phyloP scores from a whole-genome alignment of 768 basidiomycete genomes.

The Tylopilus balloui region DNA sequence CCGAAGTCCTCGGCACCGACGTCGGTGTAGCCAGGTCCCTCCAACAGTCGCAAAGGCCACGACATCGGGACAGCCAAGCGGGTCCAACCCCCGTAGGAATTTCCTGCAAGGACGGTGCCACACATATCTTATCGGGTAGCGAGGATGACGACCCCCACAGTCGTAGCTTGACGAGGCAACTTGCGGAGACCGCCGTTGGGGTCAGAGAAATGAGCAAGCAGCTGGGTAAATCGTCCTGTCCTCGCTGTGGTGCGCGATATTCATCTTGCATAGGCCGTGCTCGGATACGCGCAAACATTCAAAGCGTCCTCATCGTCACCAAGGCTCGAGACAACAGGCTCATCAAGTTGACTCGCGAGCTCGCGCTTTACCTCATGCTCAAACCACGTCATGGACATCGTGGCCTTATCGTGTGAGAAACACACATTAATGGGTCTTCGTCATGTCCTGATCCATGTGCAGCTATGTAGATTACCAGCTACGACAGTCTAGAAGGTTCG shows the following conservation, averaged over 20 bases:
- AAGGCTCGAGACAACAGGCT: conserved; percentile 97
- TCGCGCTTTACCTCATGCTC: conserved; percentile 93
- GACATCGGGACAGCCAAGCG: conserved; percentile 6
- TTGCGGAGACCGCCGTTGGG: conserved; percentile 95
- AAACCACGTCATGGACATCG: conserved; percentile 65
- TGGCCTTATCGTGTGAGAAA: conserved; percentile 79
- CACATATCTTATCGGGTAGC: conserved; percentile 13
- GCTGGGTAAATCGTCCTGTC: conserved; percentile 58
- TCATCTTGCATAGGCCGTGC: conserved; percentile 68
- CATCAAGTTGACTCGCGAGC: conserved; percentile 89
- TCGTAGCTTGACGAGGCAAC: conserved; percentile 80
- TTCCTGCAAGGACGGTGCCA: conserved; percentile 13
- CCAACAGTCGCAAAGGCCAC: conserved; percentile 26
- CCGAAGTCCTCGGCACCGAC: conserved; percentile 28
- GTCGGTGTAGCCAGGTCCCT: conserved; percentile 51
- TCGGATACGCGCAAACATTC: conserved; percentile 85
- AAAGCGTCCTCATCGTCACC: conserved; percentile 91
- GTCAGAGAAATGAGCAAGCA: conserved; percentile 99
- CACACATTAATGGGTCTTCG: conserved; percentile 12
- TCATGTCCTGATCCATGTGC: conserved; percentile 14
- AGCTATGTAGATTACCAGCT: conserved; percentile 96
- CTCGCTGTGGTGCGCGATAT: neutral
- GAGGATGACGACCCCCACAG: conserved; percentile 68
- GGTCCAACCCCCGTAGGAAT: conserved; percentile 15
- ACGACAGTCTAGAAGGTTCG: conserved; percentile 84